These are phyloP conservation scores for Phytopythium chamaehyphon DNA, from an alignment of 352 stramenopile species.

Conservation along the genomic window DNA sequence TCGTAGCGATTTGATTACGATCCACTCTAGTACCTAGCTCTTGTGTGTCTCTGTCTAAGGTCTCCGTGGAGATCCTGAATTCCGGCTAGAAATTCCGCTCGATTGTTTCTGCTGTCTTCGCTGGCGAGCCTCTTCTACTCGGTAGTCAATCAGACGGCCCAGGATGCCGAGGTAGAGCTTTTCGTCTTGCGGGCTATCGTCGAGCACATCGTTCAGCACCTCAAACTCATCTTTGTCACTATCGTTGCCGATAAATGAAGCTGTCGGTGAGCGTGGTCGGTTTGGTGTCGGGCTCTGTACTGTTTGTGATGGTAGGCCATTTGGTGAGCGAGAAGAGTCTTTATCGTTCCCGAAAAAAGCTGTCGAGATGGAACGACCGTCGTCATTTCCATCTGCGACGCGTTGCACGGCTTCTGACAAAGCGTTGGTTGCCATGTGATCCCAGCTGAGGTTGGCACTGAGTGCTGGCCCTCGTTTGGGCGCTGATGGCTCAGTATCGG, in stretches of 20 bases:
- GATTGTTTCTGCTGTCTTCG: conserved; percentile 18
- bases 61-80: neutral
- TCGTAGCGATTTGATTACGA: conserved; percentile 3
- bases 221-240: conserved; percentile 78
- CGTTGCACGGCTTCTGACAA: conserved; percentile 39
- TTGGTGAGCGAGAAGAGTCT: too few species aligned
- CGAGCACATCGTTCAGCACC: conserved; percentile 52
- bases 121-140: conserved; percentile 34
- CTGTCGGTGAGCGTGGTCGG: conserved; percentile 18
- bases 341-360: too few species aligned
- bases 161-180: conserved; percentile 72
- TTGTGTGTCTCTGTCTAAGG: neutral
- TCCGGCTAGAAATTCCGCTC: neutral
- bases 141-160: conserved; percentile 59
- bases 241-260: conserved; percentile 38
- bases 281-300: neutral
- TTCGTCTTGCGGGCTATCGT: conserved; percentile 60
- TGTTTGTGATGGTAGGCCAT: too few species aligned
- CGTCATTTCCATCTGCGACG: conserved; percentile 15
- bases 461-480: neutral
- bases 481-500: conserved; percentile 2
- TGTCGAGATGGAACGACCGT: conserved; percentile 8
- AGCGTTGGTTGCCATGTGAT: conserved; percentile 53
- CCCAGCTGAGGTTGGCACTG: conserved; percentile 36
- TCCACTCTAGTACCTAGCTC: conserved; percentile 1